phyloP scores from a whole-genome alignment of 345 rosid genomes.

The Lumnitzera racemosa region DNA sequence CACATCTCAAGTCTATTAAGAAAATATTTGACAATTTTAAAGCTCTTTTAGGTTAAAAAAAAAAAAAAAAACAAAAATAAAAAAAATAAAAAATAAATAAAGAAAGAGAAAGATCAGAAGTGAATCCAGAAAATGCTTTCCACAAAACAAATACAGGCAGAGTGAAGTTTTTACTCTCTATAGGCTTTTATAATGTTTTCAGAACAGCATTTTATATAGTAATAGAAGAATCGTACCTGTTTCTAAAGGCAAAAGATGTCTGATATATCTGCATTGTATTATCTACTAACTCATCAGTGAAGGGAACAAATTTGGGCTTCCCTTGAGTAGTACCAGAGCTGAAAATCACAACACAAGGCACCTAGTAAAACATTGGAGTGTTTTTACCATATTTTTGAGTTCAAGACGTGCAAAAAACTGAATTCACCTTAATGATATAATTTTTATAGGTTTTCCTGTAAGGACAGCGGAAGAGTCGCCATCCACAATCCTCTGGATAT shows the following conservation, averaged over 20 bases:
- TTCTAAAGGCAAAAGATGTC: constrained; percentile 88
- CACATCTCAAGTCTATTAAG: no score
- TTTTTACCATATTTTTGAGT: no score
- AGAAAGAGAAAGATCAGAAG: no score
- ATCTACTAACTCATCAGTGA: constrained; percentile 74
- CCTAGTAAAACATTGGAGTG: neutral
- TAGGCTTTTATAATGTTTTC: no score
- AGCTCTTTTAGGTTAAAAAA: no score
- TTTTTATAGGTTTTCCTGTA: constrained; percentile 62
- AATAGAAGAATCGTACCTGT: constrained; percentile 36
- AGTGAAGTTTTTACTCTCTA: no score
- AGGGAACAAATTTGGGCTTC: constrained; percentile 76
- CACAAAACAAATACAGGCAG: no score
- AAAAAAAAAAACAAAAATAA: no score
- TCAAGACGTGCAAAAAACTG: neutral
- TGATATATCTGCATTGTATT: constrained; percentile 68
- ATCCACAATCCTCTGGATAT: constrained; percentile 55
- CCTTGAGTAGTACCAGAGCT: constrained; percentile 98
- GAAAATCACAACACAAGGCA: constrained; percentile 12
- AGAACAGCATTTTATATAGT: neutral
- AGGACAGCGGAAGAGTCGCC: constrained; percentile 64
- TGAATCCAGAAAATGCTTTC: no score
- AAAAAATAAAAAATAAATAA: no score
- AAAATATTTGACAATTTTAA: no score
- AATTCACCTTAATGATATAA: constrained; percentile 67